phyloP scores from a whole-genome alignment of 1,139 yeast species.

The Pichia terricola region DNA sequence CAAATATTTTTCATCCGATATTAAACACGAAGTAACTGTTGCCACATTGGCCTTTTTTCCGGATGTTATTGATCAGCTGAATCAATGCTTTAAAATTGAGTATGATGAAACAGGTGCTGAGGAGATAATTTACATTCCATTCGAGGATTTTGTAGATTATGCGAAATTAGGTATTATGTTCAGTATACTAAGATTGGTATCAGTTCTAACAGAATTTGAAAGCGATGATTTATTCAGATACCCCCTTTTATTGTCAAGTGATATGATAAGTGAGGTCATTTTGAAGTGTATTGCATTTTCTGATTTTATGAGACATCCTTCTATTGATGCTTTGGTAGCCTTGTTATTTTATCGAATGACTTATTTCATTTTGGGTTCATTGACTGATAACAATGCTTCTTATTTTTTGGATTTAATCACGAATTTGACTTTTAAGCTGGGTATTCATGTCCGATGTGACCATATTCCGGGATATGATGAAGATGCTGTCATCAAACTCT shows the following conservation, averaged over 20 bases:
- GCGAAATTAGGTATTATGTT: conserved; percentile 5
- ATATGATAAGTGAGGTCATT: conserved; percentile 2
- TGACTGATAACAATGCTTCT: conserved; percentile 11
- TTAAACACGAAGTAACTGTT: too few relatives aligned
- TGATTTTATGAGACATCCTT: conserved; percentile 11
- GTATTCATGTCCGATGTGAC: conserved; percentile 6
- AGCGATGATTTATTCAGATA: conserved; percentile 1
- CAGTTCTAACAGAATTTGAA: conserved; percentile 1
- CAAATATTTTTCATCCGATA: conserved; percentile 8
- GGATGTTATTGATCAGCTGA: conserved; percentile 1
- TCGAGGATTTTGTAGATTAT: conserved; percentile 5
- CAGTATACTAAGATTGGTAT: background rate
- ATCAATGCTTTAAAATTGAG: conserved; percentile 4
- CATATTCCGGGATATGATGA: conserved; percentile 5
- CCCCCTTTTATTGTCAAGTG: conserved; percentile 3
- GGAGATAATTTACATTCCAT: conserved; percentile 2
- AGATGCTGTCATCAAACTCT: conserved; percentile 7
- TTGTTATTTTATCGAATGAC: conserved; percentile 8
- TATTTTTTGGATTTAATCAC: background rate
- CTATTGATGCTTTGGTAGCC: conserved; percentile 10
- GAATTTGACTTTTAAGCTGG: conserved; percentile 4
- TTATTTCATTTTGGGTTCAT: conserved; percentile 4
- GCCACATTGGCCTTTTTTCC: too few relatives aligned
- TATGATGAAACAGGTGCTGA: conserved; percentile 2
- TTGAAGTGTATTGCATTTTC: conserved; percentile 9